Evolutionary conservation across 108 stramenopile species (phyloP).

Genomic region (Nitzschia sp.): DNA sequence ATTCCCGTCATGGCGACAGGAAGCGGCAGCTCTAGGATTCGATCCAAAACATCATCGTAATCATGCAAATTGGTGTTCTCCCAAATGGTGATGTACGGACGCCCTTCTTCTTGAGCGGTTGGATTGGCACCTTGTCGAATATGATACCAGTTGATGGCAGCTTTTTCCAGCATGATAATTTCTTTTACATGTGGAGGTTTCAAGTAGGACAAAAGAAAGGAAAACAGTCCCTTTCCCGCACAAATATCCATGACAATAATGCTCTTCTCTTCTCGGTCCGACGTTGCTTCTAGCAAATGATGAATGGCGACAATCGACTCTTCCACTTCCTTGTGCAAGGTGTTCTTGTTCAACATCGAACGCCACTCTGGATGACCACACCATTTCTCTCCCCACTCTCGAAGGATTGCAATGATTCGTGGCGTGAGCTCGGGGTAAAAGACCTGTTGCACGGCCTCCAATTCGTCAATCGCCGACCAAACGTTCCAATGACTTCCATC

Average conservation of each 20-base stretch:
- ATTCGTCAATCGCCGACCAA: conserved; percentile 26
- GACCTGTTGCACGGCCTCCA: conserved; percentile 1
- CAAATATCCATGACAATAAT: conserved; percentile 53
- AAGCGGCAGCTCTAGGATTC: conserved; percentile 34
- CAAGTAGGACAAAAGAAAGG: conserved; percentile 60
- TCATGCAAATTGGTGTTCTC: conserved; percentile 65
- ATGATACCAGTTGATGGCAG: conserved; percentile 70
- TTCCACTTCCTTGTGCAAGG: conserved; percentile 58
- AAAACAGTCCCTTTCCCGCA: conserved; percentile 71
- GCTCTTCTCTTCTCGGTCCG: conserved; percentile 10
- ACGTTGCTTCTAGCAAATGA: conserved; percentile 20
- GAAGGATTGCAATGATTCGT: conserved; percentile 42
- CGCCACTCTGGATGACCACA: conserved; percentile 41
- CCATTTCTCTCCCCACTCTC: conserved; percentile 44
- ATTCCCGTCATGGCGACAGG: conserved; percentile 66
- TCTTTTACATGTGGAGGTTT: conserved; percentile 33
- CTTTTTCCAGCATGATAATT: conserved; percentile 71
- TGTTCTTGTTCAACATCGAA: conserved; percentile 54
- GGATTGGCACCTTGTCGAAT: conserved; percentile 42
- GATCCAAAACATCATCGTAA: conserved; percentile 55
- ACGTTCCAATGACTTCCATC: conserved; percentile 18
- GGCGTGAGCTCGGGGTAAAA: conserved; percentile 41
- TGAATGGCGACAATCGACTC: conserved; percentile 71
- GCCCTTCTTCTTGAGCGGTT: conserved; percentile 32
- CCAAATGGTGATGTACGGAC: conserved; percentile 52